Base-by-base conservation (phyloP, 768 basidiomycete genomes). In the Calocybe cyanea region DNA sequence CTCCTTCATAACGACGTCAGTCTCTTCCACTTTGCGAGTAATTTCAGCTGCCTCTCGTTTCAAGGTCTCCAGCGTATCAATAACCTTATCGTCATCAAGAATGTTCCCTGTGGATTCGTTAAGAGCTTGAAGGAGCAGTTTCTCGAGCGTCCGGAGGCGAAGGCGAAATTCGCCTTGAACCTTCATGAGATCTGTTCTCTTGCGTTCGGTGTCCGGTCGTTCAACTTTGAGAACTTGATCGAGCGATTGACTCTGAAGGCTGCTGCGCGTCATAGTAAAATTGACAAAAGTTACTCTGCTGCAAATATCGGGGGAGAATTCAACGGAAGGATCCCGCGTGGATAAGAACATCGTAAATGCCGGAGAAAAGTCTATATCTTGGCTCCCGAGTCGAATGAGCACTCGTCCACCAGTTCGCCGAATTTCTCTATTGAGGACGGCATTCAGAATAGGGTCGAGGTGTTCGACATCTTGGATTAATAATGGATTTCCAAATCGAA, bases 291-390 rank as follows among this genome's bases (percentile, higher is more conserved):
- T 92, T 20, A 95, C 91, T 49, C 96, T 83, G 72, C 92, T 95
- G 74, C 95, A 98, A 56, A 99, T 94, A 63, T 99, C 96, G 2
- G 96, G 93, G 10, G 95, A 90, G 68, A 99, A 97, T 57, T 97
- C 93, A 51, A 96, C 87, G 0, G 95, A 95, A 2, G 96, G 94
- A 63, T 99, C 94, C 17, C 96, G 75, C 9, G 96, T 99, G 1
- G 95, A 91, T 35, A 99, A 76, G 81, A 99, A 99, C 92, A 99
- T 94, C 4, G 92, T 96, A 75, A 99, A 99, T n/a, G 96, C 85
- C 5, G 96, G 96, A 0, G 96, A 99, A 64, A 98, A 97, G 63
- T 99, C 96, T 63, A 99, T 97, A 55, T 99, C 96, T 69, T 99
- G 96, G 60, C 78, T 97, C 3, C 96, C 95, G 17, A 98, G 73